Conservation (phyloP, 2,329 filamentous ascomycete species). For the Paracamarosporium sp. region DNA sequence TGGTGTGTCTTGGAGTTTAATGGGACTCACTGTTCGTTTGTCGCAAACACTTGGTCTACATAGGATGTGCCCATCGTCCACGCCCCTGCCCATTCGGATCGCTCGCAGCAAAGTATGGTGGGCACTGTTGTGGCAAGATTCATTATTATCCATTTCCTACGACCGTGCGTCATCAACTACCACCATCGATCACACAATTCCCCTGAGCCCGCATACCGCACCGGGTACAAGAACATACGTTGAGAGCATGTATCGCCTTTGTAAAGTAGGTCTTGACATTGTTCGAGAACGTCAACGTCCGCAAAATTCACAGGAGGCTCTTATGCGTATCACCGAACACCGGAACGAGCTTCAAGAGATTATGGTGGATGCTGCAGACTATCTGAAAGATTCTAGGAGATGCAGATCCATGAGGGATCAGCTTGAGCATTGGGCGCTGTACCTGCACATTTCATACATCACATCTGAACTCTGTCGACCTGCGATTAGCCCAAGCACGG, state of each 20-base stretch:
- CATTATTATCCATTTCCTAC: slow-evolving; percentile 68
- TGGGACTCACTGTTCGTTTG: slow-evolving; percentile 65
- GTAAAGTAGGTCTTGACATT: slow-evolving; percentile 66
- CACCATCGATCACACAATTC: slow-evolving; percentile 56
- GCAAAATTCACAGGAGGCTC: slow-evolving; percentile 60
- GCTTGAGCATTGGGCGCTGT: slow-evolving; percentile 66
- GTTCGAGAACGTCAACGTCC: slow-evolving; percentile 63
- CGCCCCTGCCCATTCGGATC: slow-evolving; percentile 53
- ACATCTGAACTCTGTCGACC: slow-evolving; percentile 68
- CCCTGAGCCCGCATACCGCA: slow-evolving; percentile 48
- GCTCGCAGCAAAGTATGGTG: slow-evolving; percentile 56
- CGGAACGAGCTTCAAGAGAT: slow-evolving; percentile 64
- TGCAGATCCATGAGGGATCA: slow-evolving; percentile 59
- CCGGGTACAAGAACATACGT: slow-evolving; percentile 62
- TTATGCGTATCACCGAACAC: slow-evolving; percentile 62
- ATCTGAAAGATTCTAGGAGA: slow-evolving; percentile 61
- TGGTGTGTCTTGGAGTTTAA: slow-evolving; percentile 67
- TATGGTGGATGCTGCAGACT: slow-evolving; percentile 63
- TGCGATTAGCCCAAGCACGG: slow-evolving; percentile 61
- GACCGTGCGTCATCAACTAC: slow-evolving; percentile 66
- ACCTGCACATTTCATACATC: slow-evolving; percentile 68
- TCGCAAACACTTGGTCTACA: slow-evolving; percentile 67
- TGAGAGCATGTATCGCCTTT: slow-evolving; percentile 63
- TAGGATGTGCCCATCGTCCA: slow-evolving; percentile 62
- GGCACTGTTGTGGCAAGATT: slow-evolving; percentile 71